Percentiles rank a stretch among this genome's conserved stretches.
Evolutionary conservation across 2,329 filamentous ascomycete genomes (phyloP).

Genomic region (Colletotrichum coccodes): DNA sequence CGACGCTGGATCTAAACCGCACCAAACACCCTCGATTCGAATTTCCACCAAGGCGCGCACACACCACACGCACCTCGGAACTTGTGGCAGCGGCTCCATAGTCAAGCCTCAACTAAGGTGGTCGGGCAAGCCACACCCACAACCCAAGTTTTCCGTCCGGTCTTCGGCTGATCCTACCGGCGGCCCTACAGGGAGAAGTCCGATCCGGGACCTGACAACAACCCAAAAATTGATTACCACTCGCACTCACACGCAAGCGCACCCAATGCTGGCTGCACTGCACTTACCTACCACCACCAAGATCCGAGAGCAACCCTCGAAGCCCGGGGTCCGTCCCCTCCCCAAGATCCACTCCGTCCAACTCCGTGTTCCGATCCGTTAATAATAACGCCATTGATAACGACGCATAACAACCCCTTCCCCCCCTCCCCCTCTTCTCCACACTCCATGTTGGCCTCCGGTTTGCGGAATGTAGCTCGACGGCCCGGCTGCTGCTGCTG

Average conservation of each 20-base stretch:
- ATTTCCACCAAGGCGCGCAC: not conserved
- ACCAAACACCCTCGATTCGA: not conserved
- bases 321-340: conserved; percentile 27
- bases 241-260: not conserved
- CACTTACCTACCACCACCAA: conserved; percentile 13
- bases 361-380: conserved; percentile 28
- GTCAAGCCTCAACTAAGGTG: not conserved
- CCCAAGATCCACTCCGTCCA: conserved; percentile 21
- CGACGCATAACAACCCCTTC: conserved; percentile 24
- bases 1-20: not conserved
- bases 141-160: conserved; percentile 30
- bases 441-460: conserved; percentile 34
- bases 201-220: conserved; percentile 25
- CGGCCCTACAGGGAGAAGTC: conserved; percentile 28
- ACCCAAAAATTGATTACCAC: not conserved
- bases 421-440: conserved; percentile 35
- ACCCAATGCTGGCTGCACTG: conserved; percentile 12
- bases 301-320: conserved; percentile 27
- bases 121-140: conserved; percentile 25
- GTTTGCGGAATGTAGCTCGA: conserved; percentile 34
- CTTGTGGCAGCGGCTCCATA: not conserved
- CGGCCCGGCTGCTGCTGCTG: conserved; percentile 31
- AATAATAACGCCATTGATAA: conserved; percentile 30
- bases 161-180: conserved; percentile 32
- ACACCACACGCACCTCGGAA: not conserved